Evolutionary conservation across 768 basidiomycete species (phyloP), one percentile per base, ranked within the genome.

Genomic region (Erythrobasidium yunnanense): DNA sequence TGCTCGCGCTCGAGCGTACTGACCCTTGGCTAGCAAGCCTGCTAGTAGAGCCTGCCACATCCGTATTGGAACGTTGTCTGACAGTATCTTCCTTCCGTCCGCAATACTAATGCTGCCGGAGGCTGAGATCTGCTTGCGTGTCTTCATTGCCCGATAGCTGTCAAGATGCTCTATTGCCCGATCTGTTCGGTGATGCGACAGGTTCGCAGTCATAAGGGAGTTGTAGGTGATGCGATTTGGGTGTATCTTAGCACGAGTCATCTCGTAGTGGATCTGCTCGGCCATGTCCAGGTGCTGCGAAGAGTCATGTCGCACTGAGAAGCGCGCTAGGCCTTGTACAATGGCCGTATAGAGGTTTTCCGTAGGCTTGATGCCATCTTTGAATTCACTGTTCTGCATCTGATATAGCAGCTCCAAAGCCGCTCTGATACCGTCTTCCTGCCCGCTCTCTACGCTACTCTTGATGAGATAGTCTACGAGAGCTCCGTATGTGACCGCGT

Each of bases 341-440:
- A 95, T 78, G 1, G 84, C 79, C 0, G 90, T 91, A 76, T 90
- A 97, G 29, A 88, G 90, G 68, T 90, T 81, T 66, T 83, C 83
- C 73, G 86, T 92, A 0, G 88, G 86, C 50, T 75, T 42, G 51
- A 75, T 35, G 30, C 69, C 66, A 15, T 53, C 51, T 77, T 56
- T 78, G 5, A 29, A 30, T 8, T 51, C 47, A 3, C 27, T 30
- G 8, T 30, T 51, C 30, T 90, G 90, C 87, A 96, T 90, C 72
- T 80, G 81, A 58, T 79, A 76, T 63, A 95, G 77, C 57, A 96
- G 75, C n/a, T 82, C 78, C 71, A 91, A 77, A 1, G 85, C 88
- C 1, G 82, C 81, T 3, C 75, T 30, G 30, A 95, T 75, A 55
- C 82, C 80, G 30, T 78, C 75, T 55, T 11, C 5, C 22, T 68